Base-by-base conservation (phyloP, 352 stramenopile species). In the Plasmopara muralis region DNA sequence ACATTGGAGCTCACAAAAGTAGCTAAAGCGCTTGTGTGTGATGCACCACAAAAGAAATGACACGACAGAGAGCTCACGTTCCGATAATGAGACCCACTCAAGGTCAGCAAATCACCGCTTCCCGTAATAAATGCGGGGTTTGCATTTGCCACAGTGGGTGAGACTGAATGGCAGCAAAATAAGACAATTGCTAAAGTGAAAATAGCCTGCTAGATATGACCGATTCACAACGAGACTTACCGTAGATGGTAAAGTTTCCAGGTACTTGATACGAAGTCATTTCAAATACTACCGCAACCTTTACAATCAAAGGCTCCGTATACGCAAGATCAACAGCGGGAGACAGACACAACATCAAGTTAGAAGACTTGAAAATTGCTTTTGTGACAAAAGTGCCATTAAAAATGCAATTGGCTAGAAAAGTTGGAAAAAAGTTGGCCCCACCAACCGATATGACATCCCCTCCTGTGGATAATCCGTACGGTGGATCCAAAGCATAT, bases 331-430 rank as follows among this genome's bases (percentile, higher is more conserved):
- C 15, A 0, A 74, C 33, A 15, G 35, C 15, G 49, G 70, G 70
- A 9, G 66, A 69, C n/a, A 55, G n/a, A 30, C 70, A 77, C 25
- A 64, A 7, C 12, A 74, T 13, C 20, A 46, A 63, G 35, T 47
- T 46, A 0, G 62, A 50, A 5, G 68, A 72, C 14, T 64, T 50
- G 30, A 65, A 61, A 4, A 34, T 52, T 46, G 60, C 59, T 9
- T 13, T 18, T 6, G 62, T 76, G 13, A 62, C 49, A 33, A 68
- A 57, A 13, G 30, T 74, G 1, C 42, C 62, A 25, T 79, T 74
- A 37, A 82, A 82, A 14, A 82, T 34, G 44, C 72, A 82, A 29
- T 51, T 64, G n/a, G 43, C 43, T 44, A 57, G 39, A 6, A 40
- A 29, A 15, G 66, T 55, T 18, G 43, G 4, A 44, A 68, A 70